Conservation (phyloP, 1,139 yeast genomes). For the Yamadazyma spencermartinsiae region DNA sequence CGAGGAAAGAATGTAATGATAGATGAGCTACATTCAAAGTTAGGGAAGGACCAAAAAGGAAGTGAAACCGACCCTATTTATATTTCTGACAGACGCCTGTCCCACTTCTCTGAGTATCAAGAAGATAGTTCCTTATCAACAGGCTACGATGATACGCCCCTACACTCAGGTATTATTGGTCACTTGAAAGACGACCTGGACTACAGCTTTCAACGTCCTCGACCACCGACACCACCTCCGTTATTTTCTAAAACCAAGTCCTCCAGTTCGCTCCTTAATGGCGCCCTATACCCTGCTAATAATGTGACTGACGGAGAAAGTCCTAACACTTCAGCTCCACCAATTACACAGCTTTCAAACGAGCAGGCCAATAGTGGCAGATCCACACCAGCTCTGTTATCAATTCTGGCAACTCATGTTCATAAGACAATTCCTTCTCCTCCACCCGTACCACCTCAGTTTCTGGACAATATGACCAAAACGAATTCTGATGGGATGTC, state of each 20-base stretch:
- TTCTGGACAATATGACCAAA: conserved; percentile 3
- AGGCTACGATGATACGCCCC: no score
- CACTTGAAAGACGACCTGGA: conserved; percentile 8
- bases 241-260: conserved; percentile 5
- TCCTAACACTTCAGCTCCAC: conserved; percentile 16
- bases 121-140: no score
- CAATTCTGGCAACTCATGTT: not conserved
- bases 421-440: conserved; percentile 28
- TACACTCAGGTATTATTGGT: conserved; percentile 2
- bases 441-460: conserved; percentile 15
- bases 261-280: not conserved
- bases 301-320: not conserved
- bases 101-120: not conserved
- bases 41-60: conserved; percentile 5
- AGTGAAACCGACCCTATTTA: conserved; percentile 5
- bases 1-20: conserved; percentile 15
- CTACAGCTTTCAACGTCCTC: conserved; percentile 7
- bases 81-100: conserved; percentile 1
- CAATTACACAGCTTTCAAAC: conserved; percentile 28
- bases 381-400: not conserved
- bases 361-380: no score
- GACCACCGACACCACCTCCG: conserved; percentile 25
- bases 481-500: not conserved
- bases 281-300: not conserved
- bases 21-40: conserved; percentile 15